Percentiles rank a stretch among this genome's conserved stretches.
These are phyloP conservation scores for Tetrahymena borealis DNA, from an alignment of 73 alveolate species.

Conservation along the genomic window DNA sequence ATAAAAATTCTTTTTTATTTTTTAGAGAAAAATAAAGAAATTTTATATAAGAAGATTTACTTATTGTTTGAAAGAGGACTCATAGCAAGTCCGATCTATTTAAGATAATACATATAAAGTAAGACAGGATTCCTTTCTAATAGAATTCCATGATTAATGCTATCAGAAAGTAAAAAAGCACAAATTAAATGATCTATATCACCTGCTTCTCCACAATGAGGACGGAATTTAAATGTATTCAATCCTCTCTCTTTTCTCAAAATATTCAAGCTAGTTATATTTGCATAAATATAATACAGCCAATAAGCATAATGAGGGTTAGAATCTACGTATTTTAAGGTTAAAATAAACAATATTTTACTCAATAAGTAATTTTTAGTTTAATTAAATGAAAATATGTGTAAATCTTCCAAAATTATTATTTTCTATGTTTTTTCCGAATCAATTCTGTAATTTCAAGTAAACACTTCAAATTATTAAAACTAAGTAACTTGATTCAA, in stretches of 20 bases:
- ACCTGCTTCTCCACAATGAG: slow-evolving; percentile 85
- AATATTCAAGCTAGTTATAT: slow-evolving; percentile 45
- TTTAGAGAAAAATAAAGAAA: not conserved
- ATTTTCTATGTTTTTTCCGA: too few relatives aligned
- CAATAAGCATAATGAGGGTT: slow-evolving; percentile 69
- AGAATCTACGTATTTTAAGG: too few relatives aligned
- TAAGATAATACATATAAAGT: slow-evolving; percentile 55
- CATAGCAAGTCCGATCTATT: slow-evolving; percentile 69
- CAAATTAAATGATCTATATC: slow-evolving; percentile 61
- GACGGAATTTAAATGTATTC: slow-evolving; percentile 49
- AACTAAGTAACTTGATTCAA: too few relatives aligned
- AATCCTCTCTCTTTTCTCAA: slow-evolving; percentile 53
- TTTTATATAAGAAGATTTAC: not conserved
- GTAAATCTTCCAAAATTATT: too few relatives aligned
- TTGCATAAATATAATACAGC: slow-evolving; percentile 59
- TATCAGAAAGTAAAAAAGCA: slow-evolving; percentile 44
- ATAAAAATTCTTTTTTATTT: not conserved
- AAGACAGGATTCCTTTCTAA: slow-evolving; percentile 47
- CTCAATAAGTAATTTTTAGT: too few relatives aligned
- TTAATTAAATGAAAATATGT: too few relatives aligned
- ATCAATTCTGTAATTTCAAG: too few relatives aligned
- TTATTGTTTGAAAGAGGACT: slow-evolving; percentile 72
- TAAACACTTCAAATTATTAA: too few relatives aligned
- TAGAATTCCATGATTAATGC: slow-evolving; percentile 56
- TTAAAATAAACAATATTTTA: too few relatives aligned